A percentile compares a stretch with the other conserved stretches of the same genome.
These are phyloP conservation scores for Teunomyces atbi DNA, from an alignment of 805 yeast genomes.

Conservation along the genomic window DNA sequence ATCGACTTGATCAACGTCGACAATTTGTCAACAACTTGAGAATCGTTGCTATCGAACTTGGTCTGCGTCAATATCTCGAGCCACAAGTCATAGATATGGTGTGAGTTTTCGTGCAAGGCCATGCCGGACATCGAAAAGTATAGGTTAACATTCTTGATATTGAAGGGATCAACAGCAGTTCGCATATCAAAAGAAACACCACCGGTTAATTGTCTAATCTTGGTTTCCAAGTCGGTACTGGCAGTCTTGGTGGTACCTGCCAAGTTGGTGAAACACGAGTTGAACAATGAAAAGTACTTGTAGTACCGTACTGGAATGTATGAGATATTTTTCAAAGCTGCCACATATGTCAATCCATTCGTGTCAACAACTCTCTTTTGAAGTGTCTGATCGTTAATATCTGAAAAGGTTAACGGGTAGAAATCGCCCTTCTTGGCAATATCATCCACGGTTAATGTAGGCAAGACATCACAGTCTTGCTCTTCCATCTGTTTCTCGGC, in stretches of 20 bases:
- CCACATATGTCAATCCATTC: slow-evolving; percentile 77
- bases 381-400: slow-evolving; percentile 29
- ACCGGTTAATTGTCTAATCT: slow-evolving; percentile 80
- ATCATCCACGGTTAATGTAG: slow-evolving; percentile 72
- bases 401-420: slow-evolving; percentile 26
- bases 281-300: slow-evolving; percentile 72
- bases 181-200: slow-evolving; percentile 68
- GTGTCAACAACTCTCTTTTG: slow-evolving; percentile 62
- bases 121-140: slow-evolving; percentile 63
- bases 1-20: slow-evolving; percentile 68
- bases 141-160: slow-evolving; percentile 48
- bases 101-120: slow-evolving; percentile 63
- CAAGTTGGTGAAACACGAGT: slow-evolving; percentile 75
- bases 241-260: slow-evolving; percentile 71
- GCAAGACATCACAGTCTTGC: slow-evolving; percentile 78
- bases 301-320: slow-evolving; percentile 60
- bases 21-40: slow-evolving; percentile 56
- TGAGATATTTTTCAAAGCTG: slow-evolving; percentile 61
- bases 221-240: slow-evolving; percentile 81
- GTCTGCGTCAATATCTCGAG: slow-evolving; percentile 66
- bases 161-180: slow-evolving; percentile 53
- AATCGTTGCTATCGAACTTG: slow-evolving; percentile 51
- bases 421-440: slow-evolving; percentile 58
- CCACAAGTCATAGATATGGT: slow-evolving; percentile 64
- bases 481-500: slow-evolving; percentile 61